Conservation (phyloP, 345 rosid genomes). For the Rhodamnia argentea region DNA sequence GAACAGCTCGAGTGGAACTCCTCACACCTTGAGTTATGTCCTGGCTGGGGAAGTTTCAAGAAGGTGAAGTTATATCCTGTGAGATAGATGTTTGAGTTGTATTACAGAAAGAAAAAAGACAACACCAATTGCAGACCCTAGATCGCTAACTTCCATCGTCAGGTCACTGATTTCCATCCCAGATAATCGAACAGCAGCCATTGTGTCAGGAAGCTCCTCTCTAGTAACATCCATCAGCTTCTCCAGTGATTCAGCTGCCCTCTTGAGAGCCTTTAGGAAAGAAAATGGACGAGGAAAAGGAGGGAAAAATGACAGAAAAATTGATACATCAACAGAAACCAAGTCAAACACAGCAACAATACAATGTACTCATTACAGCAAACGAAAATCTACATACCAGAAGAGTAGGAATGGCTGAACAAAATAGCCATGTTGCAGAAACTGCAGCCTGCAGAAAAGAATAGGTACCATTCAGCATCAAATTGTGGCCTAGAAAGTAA, state of each 20-base stretch:
- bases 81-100: neutral
- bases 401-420: conserved; percentile 84
- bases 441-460: conserved; percentile 48
- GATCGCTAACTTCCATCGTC: conserved; percentile 82
- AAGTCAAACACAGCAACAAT: neutral
- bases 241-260: conserved; percentile 81
- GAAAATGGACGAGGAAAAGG: neutral
- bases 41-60: conserved; percentile 31
- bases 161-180: conserved; percentile 98
- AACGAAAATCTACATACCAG: conserved; percentile 26
- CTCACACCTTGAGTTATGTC: conserved; percentile 78
- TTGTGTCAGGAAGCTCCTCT: conserved; percentile 88
- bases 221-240: conserved; percentile 77
- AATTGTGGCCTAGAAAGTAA: neutral
- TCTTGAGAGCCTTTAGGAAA: conserved; percentile 53
- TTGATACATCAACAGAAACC: neutral
- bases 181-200: conserved; percentile 82
- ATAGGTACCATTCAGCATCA: neutral
- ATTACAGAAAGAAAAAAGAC: neutral
- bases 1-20: conserved; percentile 72
- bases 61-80: neutral
- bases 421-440: conserved; percentile 74
- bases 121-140: conserved; percentile 41
- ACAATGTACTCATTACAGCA: neutral
- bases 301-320: neutral